phyloP scores from a whole-genome alignment of 2,329 filamentous ascomycete genomes.

The Colletotrichum graminicola region DNA sequence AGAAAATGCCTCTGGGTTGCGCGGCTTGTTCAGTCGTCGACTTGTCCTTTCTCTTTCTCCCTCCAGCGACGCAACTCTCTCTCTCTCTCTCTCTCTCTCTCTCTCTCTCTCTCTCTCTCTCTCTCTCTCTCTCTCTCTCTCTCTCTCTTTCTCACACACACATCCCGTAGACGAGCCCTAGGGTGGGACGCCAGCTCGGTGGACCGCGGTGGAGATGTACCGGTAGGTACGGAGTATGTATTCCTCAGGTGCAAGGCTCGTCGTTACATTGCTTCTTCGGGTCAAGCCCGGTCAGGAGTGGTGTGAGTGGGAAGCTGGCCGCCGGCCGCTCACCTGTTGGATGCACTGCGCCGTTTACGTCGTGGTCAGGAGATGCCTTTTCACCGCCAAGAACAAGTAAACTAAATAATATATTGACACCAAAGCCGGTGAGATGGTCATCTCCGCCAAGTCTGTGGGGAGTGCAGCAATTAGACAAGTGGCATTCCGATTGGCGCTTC shows the following conservation, averaged over 20 bases:
- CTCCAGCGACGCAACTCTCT: constrained; percentile 15
- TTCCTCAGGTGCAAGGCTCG: constrained; percentile 31
- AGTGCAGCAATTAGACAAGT: constrained; percentile 28
- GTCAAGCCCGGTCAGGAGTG: constrained; percentile 16
- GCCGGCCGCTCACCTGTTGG: constrained; percentile 21
- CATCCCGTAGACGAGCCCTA: constrained; percentile 28
- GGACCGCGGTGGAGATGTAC: constrained; percentile 23
- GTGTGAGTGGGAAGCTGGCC: constrained; percentile 26
- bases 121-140: too few species aligned
- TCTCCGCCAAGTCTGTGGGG: constrained; percentile 18
- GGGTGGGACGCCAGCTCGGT: constrained; percentile 29
- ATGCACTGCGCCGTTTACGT: neutral
- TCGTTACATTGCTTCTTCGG: constrained; percentile 38
- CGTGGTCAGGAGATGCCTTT: constrained; percentile 24
- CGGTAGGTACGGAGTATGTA: too few species aligned
- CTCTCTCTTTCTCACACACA: too few species aligned
- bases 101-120: too few species aligned
- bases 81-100: too few species aligned
- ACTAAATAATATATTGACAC: neutral
- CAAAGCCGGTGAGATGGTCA: constrained; percentile 27
- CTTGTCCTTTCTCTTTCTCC: constrained; percentile 3
- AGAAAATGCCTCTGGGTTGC: constrained; percentile 20
- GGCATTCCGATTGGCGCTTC: constrained; percentile 30
- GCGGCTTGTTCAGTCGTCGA: constrained; percentile 8
- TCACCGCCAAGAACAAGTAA: neutral